Conservation (phyloP, 306 rosid genomes). For the Myrica gale region DNA sequence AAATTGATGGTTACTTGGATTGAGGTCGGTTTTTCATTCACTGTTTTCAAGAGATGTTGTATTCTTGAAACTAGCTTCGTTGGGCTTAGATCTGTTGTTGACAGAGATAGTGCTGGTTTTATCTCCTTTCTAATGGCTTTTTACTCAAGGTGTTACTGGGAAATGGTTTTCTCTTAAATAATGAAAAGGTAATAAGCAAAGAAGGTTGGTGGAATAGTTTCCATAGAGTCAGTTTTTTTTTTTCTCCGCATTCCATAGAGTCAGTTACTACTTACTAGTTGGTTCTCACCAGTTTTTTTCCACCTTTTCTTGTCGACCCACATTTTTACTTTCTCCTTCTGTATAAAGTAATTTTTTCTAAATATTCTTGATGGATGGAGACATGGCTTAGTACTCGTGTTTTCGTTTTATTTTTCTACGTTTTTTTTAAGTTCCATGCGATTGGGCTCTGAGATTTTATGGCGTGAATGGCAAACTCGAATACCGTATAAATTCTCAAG, state of each 20-base stretch:
- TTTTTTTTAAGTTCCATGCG: conserved; percentile 34
- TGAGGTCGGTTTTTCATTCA: background rate
- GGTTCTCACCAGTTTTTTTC: conserved; percentile 41
- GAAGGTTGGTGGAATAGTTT: conserved; percentile 41
- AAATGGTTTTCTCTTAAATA: conserved; percentile 17
- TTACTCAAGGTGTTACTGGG: conserved; percentile 17
- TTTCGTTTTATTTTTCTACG: conserved; percentile 3
- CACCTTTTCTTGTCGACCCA: conserved; percentile 33
- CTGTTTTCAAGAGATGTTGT: background rate
- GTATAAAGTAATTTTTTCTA: conserved; percentile 38
- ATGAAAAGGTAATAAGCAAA: conserved; percentile 31
- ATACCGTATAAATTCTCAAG: background rate
- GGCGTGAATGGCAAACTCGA: conserved; percentile 3
- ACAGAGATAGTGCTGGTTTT: conserved; percentile 29
- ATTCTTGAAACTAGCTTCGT: background rate
- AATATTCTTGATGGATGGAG: conserved; percentile 35
- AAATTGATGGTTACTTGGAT: background rate
- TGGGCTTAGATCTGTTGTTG: conserved; percentile 36
- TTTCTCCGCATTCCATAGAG: no score
- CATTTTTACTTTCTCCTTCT: conserved; percentile 23
- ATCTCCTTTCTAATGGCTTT: conserved; percentile 25
- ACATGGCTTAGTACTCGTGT: conserved; percentile 36
- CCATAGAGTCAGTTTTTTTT: no score
- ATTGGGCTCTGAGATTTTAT: conserved; percentile 21
- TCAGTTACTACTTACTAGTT: no score